Conservation (phyloP, 2,329 filamentous ascomycete genomes). For the Chrysoporthe austroafricana region DNA sequence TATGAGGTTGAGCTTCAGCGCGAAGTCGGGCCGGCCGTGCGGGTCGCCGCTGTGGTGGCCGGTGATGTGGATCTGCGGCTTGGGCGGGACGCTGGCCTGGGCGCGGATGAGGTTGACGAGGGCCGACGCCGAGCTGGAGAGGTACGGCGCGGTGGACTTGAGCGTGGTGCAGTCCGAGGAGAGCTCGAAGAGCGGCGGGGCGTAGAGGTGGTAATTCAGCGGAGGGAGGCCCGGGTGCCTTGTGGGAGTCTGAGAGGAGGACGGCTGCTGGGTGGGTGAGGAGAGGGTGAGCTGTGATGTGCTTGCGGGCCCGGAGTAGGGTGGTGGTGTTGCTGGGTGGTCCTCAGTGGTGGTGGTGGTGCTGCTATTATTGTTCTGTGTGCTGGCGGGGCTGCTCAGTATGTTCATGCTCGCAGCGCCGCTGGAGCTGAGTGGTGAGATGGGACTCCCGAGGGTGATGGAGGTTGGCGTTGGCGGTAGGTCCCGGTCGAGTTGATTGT, state of each 20-base stretch:
- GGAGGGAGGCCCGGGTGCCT: constrained; percentile 52
- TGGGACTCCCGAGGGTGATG: constrained; percentile 9
- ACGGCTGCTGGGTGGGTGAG: constrained; percentile 15
- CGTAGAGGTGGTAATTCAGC: constrained; percentile 57
- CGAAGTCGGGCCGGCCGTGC: constrained; percentile 53
- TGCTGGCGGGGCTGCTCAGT: neutral
- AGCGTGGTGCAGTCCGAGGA: constrained; percentile 53
- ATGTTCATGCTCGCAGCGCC: neutral
- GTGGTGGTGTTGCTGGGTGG: constrained; percentile 34
- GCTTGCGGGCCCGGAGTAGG: constrained; percentile 41
- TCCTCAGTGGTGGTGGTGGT: neutral
- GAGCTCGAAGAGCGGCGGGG: constrained; percentile 55
- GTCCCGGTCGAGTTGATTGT: constrained; percentile 11
- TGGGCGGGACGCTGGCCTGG: constrained; percentile 58
- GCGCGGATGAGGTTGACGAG: constrained; percentile 51
- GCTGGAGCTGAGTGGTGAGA: constrained; percentile 4
- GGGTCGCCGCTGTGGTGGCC: constrained; percentile 53
- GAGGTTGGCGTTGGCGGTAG: constrained; percentile 16
- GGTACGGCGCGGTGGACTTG: constrained; percentile 51
- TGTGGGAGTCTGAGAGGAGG: constrained; percentile 38
- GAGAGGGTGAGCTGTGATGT: constrained; percentile 26
- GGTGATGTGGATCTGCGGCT: constrained; percentile 55
- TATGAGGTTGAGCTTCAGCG: constrained; percentile 59
- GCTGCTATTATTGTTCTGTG: neutral
- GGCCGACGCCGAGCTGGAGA: constrained; percentile 50